Evolutionary conservation across 495 filamentous ascomycete genomes (phyloP), one percentile per base, ranked within the genome.

Genomic region (Xylaria scruposa): DNA sequence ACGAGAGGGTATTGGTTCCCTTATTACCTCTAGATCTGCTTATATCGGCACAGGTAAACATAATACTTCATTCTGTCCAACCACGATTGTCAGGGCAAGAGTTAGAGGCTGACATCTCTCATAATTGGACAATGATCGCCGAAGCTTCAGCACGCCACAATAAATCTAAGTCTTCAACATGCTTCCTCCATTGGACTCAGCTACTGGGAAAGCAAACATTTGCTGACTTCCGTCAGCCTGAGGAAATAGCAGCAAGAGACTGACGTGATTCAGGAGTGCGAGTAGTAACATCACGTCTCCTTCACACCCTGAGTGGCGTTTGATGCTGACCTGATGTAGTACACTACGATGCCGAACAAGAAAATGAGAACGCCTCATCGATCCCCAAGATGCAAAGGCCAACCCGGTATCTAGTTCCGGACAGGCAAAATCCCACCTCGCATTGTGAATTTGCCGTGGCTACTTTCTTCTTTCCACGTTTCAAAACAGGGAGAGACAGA

Each of bases 361-460:
- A 38, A 63, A 62, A 44, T 17, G 36, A 44, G 21, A 21, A 29
- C n/a, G 60, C 60, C 60, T 63, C 60, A 13, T 44, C 29, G 12
- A 29, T 63, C 38, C 44, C 9, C 12, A 10, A 8, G 33, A 60
- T 60, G 58, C 13, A 56, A 31, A 31, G 53, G 12, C 58, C 31
- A 38, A 21, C 0, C n/a, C 8, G 19, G 33, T 38, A n/a, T 19
- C 5, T 21, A 44, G 60, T 29, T 44, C 33, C 2, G 26, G 38
- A 44, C 19, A 63, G 44, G 60, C 60, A 63, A 44, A n/a, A 63
- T 63, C 9, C 58, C 6, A 6, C n/a, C 60, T 62, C 59, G 36
- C 38, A 9, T 38, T 44, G 12, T 10, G 36, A 29, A 26, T 44
- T 63, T 44, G 60, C 60, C 36, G 38, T 44, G 21, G n/a, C 33